Conservation (phyloP, 208 protist genomes). For the Trypanosoma brucei region DNA sequence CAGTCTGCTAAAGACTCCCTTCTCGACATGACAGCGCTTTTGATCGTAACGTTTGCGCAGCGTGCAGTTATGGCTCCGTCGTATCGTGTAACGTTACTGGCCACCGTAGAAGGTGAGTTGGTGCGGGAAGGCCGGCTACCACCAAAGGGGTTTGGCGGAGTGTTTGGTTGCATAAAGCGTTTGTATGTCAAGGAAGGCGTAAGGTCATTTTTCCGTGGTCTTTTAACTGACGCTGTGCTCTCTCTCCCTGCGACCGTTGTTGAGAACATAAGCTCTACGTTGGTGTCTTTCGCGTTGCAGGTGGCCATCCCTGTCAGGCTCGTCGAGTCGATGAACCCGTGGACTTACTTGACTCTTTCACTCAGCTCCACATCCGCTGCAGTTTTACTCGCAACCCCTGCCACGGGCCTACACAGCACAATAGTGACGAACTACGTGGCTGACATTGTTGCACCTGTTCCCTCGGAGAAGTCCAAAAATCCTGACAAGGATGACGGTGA, state of each 20-base stretch:
- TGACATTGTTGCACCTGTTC: constrained; percentile 55
- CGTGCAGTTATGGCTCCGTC: constrained; percentile 50
- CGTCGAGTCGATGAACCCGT: constrained; percentile 36
- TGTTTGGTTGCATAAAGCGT: constrained; percentile 35
- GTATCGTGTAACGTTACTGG: constrained; percentile 60
- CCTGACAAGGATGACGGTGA: neutral
- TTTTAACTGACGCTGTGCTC: constrained; percentile 56
- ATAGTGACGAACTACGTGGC: constrained; percentile 72
- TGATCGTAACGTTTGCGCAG: constrained; percentile 51
- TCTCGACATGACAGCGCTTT: constrained; percentile 41
- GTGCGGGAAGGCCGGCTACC: constrained; percentile 66
- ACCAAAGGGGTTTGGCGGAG: constrained; percentile 51
- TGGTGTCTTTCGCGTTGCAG: constrained; percentile 45
- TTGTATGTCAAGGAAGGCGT: constrained; percentile 62
- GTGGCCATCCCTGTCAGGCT: constrained; percentile 32
- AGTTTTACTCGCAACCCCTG: constrained; percentile 33
- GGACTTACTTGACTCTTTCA: constrained; percentile 41
- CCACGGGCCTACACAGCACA: constrained; percentile 36
- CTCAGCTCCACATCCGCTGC: constrained; percentile 36
- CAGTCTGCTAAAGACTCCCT: constrained; percentile 25
- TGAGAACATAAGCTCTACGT: constrained; percentile 43
- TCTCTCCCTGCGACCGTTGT: constrained; percentile 46
- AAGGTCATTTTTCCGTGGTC: constrained; percentile 53
- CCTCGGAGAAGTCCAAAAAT: constrained; percentile 1
- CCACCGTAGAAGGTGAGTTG: constrained; percentile 75